Conservation (phyloP, 2,329 filamentous ascomycete genomes). For the Talaromyces verruculosus region DNA sequence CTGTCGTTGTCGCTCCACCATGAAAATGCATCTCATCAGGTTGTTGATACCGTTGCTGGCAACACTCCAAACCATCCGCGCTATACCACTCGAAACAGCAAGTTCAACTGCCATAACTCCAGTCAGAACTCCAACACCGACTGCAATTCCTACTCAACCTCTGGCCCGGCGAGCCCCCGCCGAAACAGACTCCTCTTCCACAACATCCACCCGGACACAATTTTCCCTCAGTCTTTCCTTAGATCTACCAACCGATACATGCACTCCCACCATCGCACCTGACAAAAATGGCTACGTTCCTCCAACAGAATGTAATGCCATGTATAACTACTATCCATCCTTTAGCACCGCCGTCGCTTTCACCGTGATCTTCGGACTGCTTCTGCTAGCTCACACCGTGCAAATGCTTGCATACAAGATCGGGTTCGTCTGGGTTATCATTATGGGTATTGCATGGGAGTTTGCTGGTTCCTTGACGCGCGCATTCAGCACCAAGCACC, state of each 20-base stretch:
- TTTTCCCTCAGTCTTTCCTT: background rate
- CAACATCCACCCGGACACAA: background rate
- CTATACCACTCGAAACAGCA: conserved; percentile 11
- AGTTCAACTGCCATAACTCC: background rate
- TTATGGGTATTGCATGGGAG: conserved; percentile 46
- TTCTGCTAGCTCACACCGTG: conserved; percentile 31
- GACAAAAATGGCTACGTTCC: conserved; percentile 30
- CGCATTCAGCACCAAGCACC: conserved; percentile 42
- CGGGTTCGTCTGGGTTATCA: conserved; percentile 46
- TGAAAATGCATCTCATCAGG: conserved; percentile 8
- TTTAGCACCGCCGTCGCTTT: conserved; percentile 39
- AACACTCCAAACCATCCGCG: conserved; percentile 4
- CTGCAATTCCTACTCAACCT: background rate
- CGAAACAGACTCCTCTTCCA: background rate
- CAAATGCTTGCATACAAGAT: conserved; percentile 38
- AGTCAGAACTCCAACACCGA: background rate
- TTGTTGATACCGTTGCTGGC: conserved; percentile 9
- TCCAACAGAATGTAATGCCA: conserved; percentile 21
- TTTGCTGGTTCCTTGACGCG: conserved; percentile 42
- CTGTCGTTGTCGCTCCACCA: background rate
- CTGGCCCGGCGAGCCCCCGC: background rate
- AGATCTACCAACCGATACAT: conserved; percentile 20
- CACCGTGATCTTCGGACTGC: conserved; percentile 38
- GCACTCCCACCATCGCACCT: conserved; percentile 25
- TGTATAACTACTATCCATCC: conserved; percentile 38